A percentile compares a stretch with the other conserved stretches of the same genome.
These are phyloP conservation scores for Neonectria magnoliae DNA, from an alignment of 2,329 filamentous ascomycete species.

Conservation along the genomic window DNA sequence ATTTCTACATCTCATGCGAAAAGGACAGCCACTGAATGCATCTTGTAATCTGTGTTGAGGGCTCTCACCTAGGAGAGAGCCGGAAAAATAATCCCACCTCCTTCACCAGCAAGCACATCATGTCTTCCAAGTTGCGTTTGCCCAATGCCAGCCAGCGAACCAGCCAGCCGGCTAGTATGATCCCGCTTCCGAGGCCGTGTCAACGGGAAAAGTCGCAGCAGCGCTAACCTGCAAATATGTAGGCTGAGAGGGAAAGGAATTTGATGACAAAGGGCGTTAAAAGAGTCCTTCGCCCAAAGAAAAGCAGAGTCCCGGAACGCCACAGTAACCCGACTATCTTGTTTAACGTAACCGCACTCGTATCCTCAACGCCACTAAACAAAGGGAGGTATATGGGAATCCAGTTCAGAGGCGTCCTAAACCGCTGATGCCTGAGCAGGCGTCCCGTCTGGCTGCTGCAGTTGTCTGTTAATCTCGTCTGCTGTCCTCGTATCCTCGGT, in stretches of 20 bases:
- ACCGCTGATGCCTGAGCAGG: conserved; percentile 32
- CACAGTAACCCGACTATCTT: conserved; percentile 33
- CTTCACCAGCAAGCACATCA: neutral
- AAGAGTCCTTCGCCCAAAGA: conserved; percentile 21
- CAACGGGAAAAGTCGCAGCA: neutral
- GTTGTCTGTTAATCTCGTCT: conserved; percentile 65
- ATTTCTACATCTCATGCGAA: conserved; percentile 23
- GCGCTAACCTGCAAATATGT: neutral
- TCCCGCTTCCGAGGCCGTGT: conserved; percentile 4
- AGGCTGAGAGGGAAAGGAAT: conserved; percentile 1
- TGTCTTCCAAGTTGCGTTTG: conserved; percentile 10
- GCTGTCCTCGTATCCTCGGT: conserved; percentile 58
- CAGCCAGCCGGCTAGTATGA: conserved; percentile 8
- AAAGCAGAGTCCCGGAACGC: conserved; percentile 36
- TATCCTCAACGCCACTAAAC: conserved; percentile 38
- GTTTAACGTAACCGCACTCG: conserved; percentile 29
- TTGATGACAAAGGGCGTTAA: conserved; percentile 2
- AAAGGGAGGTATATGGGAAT: conserved; percentile 21
- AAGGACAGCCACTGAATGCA: conserved; percentile 1
- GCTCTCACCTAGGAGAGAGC: conserved; percentile 6
- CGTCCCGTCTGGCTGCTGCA: conserved; percentile 56
- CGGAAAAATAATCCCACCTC: neutral
- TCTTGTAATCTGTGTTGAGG: neutral
- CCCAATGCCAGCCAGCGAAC: conserved; percentile 18
- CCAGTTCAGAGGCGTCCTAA: conserved; percentile 17